These are phyloP conservation scores for Coniophora puteana DNA, from an alignment of 1,284 basidiomycete genomes.

Conservation along the genomic window DNA sequence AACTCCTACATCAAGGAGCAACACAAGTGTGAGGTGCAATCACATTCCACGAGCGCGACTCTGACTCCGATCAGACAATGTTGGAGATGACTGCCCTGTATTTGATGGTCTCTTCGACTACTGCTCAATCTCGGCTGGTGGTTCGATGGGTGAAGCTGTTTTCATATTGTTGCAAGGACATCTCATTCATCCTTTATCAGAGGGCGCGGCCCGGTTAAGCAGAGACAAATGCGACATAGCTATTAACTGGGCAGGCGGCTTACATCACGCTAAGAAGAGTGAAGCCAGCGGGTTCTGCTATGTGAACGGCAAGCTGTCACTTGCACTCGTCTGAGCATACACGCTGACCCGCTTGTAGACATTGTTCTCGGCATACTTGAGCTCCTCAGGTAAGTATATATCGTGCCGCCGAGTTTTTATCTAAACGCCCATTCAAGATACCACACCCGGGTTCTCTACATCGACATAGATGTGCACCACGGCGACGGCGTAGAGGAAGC, in stretches of 20 bases:
- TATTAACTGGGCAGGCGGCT: slow-evolving; percentile 97
- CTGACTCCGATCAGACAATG: slow-evolving; percentile 54
- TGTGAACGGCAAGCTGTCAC: slow-evolving; percentile 73
- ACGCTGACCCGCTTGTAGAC: slow-evolving; percentile 45
- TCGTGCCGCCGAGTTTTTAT: too few relatives aligned
- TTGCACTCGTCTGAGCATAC: slow-evolving; percentile 1
- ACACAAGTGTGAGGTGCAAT: slow-evolving; percentile 75
- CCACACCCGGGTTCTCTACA: slow-evolving; percentile 93
- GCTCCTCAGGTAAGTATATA: slow-evolving; percentile 70
- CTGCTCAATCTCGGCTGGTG: slow-evolving; percentile 97
- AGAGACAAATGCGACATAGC: slow-evolving; percentile 99
- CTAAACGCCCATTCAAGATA: slow-evolving; percentile 51
- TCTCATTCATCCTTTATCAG: slow-evolving; percentile 36
- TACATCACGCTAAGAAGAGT: slow-evolving; percentile 98
- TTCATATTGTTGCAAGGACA: neutral
- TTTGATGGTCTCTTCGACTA: slow-evolving; percentile 99
- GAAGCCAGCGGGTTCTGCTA: slow-evolving; percentile 99
- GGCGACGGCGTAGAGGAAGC: slow-evolving; percentile 99
- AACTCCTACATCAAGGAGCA: slow-evolving; percentile 91
- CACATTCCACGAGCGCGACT: neutral
- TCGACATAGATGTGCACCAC: slow-evolving; percentile 99
- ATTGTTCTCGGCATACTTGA: slow-evolving; percentile 98
- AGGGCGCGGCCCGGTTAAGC: slow-evolving; percentile 94
- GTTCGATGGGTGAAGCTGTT: slow-evolving; percentile 84
- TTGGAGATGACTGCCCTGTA: slow-evolving; percentile 96